Evolutionary conservation across 2,329 filamentous ascomycete species (phyloP), one percentile per base, ranked within the genome.

Genomic region (Hymenoscyphus albidus): DNA sequence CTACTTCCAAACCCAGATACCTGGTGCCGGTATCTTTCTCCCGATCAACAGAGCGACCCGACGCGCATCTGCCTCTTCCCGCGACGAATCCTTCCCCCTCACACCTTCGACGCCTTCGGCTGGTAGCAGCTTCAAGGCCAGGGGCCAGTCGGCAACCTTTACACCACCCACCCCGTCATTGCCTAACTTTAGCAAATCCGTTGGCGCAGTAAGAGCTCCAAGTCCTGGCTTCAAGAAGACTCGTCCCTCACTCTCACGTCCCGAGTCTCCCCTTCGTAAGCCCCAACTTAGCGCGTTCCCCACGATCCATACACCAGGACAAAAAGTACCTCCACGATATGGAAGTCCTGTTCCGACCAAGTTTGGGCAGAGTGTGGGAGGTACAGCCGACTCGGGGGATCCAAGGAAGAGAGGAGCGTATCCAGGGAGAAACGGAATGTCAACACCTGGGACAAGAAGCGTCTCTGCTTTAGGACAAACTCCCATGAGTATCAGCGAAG

Each of bases 11-110:
- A 97, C 95, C 12, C 83, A 84, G 2, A 79, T 88, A 27, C 85
- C 91, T 0, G 92, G 92, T 67, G 88, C 95, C 2, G 95, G 95
- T 66, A 98, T 99, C 73, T 99, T 99, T 75, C 83, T 99, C 14
- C 95, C 95, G 3, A 80, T 95, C 16, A 86, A 88, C 76, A 95
- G 96, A 76, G 91, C 91, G 40, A 83, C 84, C 74, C 90, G 85
- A 77, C 88, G 86, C 74, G 85, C 84, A 59, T 86, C 84, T 51
- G 82, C 82, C 27, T 78, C 80, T 14, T 79, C 81, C 38, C 80
- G 84, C 44, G 79, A 79, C 42, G 81, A 80, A 60, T 80, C 83
- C 6, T 84, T 85, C 68, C 85, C 89, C 7, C 80, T 84, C 62
- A 93, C 90, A 1, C 90, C 93, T 4, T 86, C 85, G 2, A 87